A percentile compares a stretch with the other conserved stretches of the same genome.
These are phyloP conservation scores for Myrica gale DNA, from an alignment of 306 rosid species.

Conservation along the genomic window DNA sequence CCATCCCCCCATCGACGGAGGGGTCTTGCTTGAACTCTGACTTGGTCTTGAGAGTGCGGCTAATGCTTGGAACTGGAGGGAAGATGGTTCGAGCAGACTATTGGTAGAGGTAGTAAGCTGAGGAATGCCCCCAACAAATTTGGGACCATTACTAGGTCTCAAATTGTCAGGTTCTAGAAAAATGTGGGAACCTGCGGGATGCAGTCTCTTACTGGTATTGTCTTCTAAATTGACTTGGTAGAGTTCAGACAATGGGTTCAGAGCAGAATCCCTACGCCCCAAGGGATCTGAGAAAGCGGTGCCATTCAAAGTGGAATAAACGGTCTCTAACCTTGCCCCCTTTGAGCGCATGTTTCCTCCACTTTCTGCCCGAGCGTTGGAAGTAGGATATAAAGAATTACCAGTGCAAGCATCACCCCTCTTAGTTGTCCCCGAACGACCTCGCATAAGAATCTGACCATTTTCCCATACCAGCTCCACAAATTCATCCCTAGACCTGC, in stretches of 20 bases:
- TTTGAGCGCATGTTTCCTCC: conserved; percentile 12
- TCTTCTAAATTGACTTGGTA: conserved; percentile 4
- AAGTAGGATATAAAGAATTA: conserved; percentile 14
- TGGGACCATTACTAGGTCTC: not conserved
- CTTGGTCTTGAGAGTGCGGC: conserved; percentile 22
- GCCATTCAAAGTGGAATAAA: conserved; percentile 7
- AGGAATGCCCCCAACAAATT: not conserved
- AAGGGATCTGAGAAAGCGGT: conserved; percentile 1
- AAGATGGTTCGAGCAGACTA: conserved; percentile 13
- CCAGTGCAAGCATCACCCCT: conserved; percentile 17
- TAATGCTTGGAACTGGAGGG: conserved; percentile 15
- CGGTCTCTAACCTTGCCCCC: conserved; percentile 27
- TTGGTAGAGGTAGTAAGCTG: not conserved
- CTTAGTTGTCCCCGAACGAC: conserved; percentile 20
- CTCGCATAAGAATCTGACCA: conserved; percentile 31
- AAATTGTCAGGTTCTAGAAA: not conserved
- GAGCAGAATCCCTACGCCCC: conserved; percentile 7
- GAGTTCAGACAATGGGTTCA: not conserved
- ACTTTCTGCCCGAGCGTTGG: conserved; percentile 4
- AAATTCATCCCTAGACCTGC: conserved; percentile 39
- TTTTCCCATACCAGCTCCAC: conserved; percentile 44
- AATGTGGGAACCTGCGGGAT: not conserved
- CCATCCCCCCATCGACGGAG: not conserved
- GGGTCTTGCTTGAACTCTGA: conserved; percentile 12
- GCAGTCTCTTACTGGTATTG: conserved; percentile 9